Evolutionary conservation across 2,329 filamentous ascomycete genomes (phyloP), one percentile per base, ranked within the genome.

Genomic region (Pyricularia pennisetigena): DNA sequence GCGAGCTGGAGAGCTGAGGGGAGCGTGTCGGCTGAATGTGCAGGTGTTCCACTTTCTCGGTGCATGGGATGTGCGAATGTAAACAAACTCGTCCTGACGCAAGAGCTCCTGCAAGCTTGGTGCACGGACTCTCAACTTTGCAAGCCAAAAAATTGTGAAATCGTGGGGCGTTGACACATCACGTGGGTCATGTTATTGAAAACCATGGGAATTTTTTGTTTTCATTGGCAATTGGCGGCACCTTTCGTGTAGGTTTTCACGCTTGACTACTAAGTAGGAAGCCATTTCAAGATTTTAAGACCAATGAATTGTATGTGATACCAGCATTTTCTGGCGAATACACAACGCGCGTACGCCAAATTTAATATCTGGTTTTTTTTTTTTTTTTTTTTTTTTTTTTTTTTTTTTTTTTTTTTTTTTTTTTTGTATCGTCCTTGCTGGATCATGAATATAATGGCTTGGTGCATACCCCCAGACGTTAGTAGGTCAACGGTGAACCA

Each of bases 41-140:
- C 62, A 64, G 26, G 26, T n/a, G 30, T 30, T 64, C 62, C 26
- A 35, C 30, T 35, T 26, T 64, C 28, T 64, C n/a, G n/a, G 20
- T 29, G 62, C 30, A 35, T 29, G 28, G 62, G 57, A 61, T 61
- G 24, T 32, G 28, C 62, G 62, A 67, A 67, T 67, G 66, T 67
- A 67, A 67, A 67, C 66, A 67, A 67, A 67, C 66, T 28, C 16
- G 82, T 76, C 57, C 57, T 61, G 57, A 61, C 57, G 57, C 57
- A 61, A 61, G 57, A 61, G 57, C 57, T 61, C n/a, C 24, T 16
- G 57, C n/a, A 23, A 61, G 57, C 57, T 26, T 26, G 24, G 57
- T 26, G 57, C 57, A 61, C 57, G 57, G 57, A 26, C 57, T 26
- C n/a, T 24, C 32, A 8, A 61, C 41, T 49, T 49, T 49, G 23